These are phyloP conservation scores for Penicillium cinerascens DNA, from an alignment of 495 filamentous ascomycete genomes.

Conservation along the genomic window DNA sequence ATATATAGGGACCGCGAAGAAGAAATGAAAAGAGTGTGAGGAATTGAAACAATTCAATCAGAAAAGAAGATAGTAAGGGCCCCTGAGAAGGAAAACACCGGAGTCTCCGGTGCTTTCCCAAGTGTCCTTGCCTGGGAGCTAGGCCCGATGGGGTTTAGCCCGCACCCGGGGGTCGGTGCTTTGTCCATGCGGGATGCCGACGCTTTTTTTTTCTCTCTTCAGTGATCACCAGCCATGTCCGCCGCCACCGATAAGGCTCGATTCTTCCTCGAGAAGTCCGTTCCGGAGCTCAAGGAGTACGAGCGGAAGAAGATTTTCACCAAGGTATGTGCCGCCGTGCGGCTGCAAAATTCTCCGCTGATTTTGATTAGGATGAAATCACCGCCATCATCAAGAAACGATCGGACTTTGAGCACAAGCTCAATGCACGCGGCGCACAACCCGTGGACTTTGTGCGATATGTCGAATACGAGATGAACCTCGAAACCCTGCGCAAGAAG, in stretches of 20 bases:
- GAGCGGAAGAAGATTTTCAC: constrained; percentile 85
- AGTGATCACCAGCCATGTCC: constrained; percentile 56
- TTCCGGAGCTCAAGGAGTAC: constrained; percentile 85
- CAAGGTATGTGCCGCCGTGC: constrained; percentile 46
- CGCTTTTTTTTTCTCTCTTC: constrained; percentile 28
- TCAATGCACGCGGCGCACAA: constrained; percentile 74
- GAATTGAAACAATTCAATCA: constrained; percentile 18
- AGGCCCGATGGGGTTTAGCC: constrained; percentile 20
- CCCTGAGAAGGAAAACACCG: constrained; percentile 36
- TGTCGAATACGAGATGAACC: constrained; percentile 84
- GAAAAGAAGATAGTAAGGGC: constrained; percentile 23
- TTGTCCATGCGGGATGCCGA: constrained; percentile 38
- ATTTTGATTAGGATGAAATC: constrained; percentile 69
- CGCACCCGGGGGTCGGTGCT: constrained; percentile 14
- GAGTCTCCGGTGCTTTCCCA: constrained; percentile 22
- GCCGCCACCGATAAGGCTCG: constrained; percentile 87
- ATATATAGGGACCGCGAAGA: constrained; percentile 21
- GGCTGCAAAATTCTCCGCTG: background rate
- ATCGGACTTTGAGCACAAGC: constrained; percentile 87
- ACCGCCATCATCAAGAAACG: constrained; percentile 79
- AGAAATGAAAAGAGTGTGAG: constrained; percentile 34
- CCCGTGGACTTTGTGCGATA: constrained; percentile 81
- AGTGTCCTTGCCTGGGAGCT: constrained; percentile 15
- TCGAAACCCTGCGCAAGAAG: constrained; percentile 77
- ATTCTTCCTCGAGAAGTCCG: constrained; percentile 86